Evolutionary conservation across 192 early-diverging fungal genomes (phyloP).

Genomic region (Gonapodya prolifera): DNA sequence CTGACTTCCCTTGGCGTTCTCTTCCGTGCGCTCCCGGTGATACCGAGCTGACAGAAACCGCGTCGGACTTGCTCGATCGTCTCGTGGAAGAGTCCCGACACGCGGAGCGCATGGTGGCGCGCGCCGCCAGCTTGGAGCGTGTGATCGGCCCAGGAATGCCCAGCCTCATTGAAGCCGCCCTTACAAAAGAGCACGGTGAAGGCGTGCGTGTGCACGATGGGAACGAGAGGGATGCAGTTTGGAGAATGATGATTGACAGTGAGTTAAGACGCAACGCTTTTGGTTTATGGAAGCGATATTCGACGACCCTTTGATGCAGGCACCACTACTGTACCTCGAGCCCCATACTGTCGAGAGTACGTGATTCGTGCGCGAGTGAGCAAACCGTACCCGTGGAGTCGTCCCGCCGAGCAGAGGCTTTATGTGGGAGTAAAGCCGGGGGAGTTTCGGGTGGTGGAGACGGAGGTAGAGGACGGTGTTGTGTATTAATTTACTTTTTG

Average conservation of each 20-base stretch:
- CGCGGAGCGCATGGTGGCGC: constrained; percentile 12
- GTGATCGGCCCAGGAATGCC: constrained; percentile 8
- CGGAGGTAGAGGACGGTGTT: constrained; percentile 17
- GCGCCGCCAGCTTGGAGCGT: constrained; percentile 15
- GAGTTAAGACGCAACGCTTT: constrained; percentile 16
- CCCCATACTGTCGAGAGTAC: constrained; percentile 42
- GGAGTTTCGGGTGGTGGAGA: constrained; percentile 32
- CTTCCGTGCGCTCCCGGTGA: constrained; percentile 20
- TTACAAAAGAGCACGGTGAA: constrained; percentile 43
- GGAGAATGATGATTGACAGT: constrained; percentile 37
- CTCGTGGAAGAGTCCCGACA: constrained; percentile 16
- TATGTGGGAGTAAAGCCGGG: constrained; percentile 31
- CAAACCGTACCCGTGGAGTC: constrained; percentile 3
- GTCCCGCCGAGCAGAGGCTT: constrained; percentile 22
- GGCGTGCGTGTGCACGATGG: constrained; percentile 31
- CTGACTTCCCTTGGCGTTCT: constrained; percentile 29
- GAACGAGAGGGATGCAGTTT: constrained; percentile 38
- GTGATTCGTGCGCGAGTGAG: constrained; percentile 22
- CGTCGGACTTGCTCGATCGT: not conserved
- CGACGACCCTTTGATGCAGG: constrained; percentile 4
- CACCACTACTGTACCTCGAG: constrained; percentile 22
- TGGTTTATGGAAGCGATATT: not conserved
- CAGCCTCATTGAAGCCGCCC: constrained; percentile 32
- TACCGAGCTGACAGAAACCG: not conserved
- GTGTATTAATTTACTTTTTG: constrained; percentile 16